Base-by-base conservation (phyloP, 106 monocot genomes). In the Cymbidium sinense region DNA sequence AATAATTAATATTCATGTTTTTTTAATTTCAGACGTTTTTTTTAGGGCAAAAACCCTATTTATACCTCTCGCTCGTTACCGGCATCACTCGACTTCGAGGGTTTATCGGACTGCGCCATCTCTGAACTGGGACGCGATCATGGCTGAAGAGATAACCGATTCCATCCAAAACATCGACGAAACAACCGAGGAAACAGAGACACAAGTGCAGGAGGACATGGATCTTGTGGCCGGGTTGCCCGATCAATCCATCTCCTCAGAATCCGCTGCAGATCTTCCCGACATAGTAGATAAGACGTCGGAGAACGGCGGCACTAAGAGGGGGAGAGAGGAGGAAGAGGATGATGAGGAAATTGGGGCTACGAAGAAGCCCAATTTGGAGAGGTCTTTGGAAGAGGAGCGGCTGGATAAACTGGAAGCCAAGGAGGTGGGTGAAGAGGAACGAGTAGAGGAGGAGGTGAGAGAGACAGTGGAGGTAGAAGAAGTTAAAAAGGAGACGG, bases 241-340 rank as follows among this genome's bases (percentile, higher is more conserved):
- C 10, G 74, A 44, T 74, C 44, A 74, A 3, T 44, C 74, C 35
- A 51, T 55, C 33, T 5, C 23, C 9, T 0, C 54, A 4, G 76
- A 34, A 54, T 54, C 76, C 20, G 30, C 52, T 43, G 54, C 17
- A 54, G 34, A 19, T 37, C 27, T 3, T 34, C 13, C 67, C 18
- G 83, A 13, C 18, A 67, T 12, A 17, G 81, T 71, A 36, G 55
- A 72, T 27, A 19, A 25, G 21, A 3, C 76, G 13, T 70, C 58
- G 75, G 70, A 70, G 12, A 75, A 36, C 34, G 87, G 76, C 21
- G 79, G 58, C 11, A 20, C 29, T 72, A 88, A 88, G 79, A 88
- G 87, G 85, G 79, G 55, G 41, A 79, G 82, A 80, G 82, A 82
- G 8, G 84, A 79, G n/a, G 79, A 33, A 10, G 79, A 43, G 76